A percentile compares a stretch with the other conserved stretches of the same genome.
Evolutionary conservation across 495 filamentous ascomycete species (phyloP).

Genomic region (Clavariopsis aquatica): DNA sequence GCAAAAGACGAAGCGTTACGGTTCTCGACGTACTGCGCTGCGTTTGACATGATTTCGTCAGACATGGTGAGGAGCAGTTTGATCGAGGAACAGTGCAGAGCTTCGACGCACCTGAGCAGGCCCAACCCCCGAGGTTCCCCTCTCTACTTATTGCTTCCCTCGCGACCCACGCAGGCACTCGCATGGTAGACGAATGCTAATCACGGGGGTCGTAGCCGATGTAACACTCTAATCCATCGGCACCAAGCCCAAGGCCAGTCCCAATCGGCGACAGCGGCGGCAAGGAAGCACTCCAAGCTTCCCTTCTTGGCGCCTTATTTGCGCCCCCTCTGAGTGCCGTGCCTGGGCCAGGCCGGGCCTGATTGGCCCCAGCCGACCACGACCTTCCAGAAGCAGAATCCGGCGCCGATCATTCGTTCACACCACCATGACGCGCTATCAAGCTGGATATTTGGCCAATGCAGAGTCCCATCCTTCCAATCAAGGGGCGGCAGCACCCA

Average conservation of each 20-base stretch:
- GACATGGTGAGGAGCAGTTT: not conserved
- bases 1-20: not conserved
- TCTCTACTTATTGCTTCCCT: not conserved
- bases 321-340: not conserved
- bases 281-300: not conserved
- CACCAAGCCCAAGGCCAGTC: not conserved
- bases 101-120: not conserved
- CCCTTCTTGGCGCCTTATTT: not conserved
- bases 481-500: not conserved
- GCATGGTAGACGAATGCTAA: not conserved
- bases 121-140: not conserved
- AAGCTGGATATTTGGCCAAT: not conserved
- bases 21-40: constrained; percentile 21
- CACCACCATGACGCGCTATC: not conserved
- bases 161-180: not conserved
- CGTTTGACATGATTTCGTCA: constrained; percentile 17
- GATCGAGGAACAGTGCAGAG: not conserved
- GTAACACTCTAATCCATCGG: not conserved
- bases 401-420: not conserved
- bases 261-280: not conserved
- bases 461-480: not conserved
- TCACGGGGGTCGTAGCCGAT: not conserved
- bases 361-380: not conserved
- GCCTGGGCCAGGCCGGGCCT: not conserved
- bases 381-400: not conserved